Conservation (phyloP, 768 basidiomycete species). For the Strobilomyces confusus region DNA sequence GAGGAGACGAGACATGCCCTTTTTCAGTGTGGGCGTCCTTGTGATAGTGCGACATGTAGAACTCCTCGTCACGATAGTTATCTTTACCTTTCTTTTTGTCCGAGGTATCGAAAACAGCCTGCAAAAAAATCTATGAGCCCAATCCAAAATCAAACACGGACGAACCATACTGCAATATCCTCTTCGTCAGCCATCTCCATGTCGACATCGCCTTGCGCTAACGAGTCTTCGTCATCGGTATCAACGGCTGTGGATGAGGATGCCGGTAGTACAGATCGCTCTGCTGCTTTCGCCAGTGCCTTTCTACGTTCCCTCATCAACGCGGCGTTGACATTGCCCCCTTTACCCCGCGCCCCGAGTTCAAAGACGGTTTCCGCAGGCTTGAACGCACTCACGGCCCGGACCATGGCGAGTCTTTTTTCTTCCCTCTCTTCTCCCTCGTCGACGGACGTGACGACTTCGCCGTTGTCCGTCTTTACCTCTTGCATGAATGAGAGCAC, state of each 20-base stretch:
- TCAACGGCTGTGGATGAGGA: conserved; percentile 32
- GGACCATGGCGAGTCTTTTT: conserved; percentile 62
- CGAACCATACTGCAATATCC: conserved; percentile 57
- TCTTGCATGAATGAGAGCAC: conserved; percentile 45
- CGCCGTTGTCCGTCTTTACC: conserved; percentile 33
- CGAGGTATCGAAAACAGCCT: conserved; percentile 67
- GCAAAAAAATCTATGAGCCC: conserved; percentile 8
- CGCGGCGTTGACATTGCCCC: conserved; percentile 51
- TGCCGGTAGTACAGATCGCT: conserved; percentile 38
- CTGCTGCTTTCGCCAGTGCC: conserved; percentile 62
- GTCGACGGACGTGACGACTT: conserved; percentile 9
- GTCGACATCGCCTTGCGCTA: conserved; percentile 25
- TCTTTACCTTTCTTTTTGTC: conserved; percentile 41
- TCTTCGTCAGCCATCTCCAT: conserved; percentile 77
- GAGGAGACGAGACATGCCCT: conserved; percentile 53
- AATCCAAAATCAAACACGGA: background rate
- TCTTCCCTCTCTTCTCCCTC: conserved; percentile 37
- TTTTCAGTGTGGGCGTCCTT: conserved; percentile 84
- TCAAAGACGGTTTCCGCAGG: conserved; percentile 93
- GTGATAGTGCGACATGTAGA: conserved; percentile 91
- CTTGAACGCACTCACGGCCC: conserved; percentile 74
- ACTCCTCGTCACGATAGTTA: conserved; percentile 72
- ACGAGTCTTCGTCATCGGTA: conserved; percentile 32
- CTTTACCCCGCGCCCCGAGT: conserved; percentile 68
- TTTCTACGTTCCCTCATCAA: conserved; percentile 89